Evolutionary conservation across 192 early-diverging fungal genomes (phyloP).

Genomic region (Coemansia sp.): DNA sequence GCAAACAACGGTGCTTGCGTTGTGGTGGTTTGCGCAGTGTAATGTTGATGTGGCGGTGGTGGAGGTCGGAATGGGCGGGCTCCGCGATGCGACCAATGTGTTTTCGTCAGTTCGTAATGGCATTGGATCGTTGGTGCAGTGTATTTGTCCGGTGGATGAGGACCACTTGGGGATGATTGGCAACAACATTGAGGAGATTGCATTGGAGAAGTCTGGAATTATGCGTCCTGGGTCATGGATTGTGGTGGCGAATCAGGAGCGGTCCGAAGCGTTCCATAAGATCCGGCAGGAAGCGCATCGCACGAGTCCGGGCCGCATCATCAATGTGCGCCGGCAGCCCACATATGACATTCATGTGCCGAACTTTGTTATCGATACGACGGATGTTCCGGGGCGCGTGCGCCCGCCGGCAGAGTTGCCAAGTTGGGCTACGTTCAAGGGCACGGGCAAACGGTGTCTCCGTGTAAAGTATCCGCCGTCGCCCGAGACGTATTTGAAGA

Average conservation of each 20-base stretch:
- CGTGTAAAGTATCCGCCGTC: conserved; percentile 41
- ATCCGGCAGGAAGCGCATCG: conserved; percentile 40
- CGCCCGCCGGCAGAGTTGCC: conserved; percentile 11
- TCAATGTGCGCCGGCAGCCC: conserved; percentile 50
- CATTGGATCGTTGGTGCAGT: conserved; percentile 49
- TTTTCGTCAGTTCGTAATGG: conserved; percentile 52
- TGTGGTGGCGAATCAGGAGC: conserved; percentile 41
- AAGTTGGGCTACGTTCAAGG: conserved; percentile 40
- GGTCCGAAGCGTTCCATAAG: conserved; percentile 35
- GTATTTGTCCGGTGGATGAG: conserved; percentile 67
- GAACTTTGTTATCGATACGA: conserved; percentile 22
- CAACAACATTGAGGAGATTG: conserved; percentile 64
- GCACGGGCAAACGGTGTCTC: conserved; percentile 41
- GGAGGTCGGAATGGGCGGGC: conserved; percentile 82
- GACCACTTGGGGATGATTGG: conserved; percentile 80
- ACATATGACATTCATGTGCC: conserved; percentile 36
- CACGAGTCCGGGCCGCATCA: conserved; percentile 32
- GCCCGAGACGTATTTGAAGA: conserved; percentile 21
- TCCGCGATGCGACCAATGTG: conserved; percentile 82
- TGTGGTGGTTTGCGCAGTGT: conserved; percentile 60
- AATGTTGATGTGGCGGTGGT: conserved; percentile 72
- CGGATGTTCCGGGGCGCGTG: background rate
- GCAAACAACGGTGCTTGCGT: conserved; percentile 59
- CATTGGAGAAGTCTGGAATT: conserved; percentile 78
- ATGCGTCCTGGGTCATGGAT: conserved; percentile 57